Conservation (phyloP, 345 rosid species). For the Bruguiera parviflora region DNA sequence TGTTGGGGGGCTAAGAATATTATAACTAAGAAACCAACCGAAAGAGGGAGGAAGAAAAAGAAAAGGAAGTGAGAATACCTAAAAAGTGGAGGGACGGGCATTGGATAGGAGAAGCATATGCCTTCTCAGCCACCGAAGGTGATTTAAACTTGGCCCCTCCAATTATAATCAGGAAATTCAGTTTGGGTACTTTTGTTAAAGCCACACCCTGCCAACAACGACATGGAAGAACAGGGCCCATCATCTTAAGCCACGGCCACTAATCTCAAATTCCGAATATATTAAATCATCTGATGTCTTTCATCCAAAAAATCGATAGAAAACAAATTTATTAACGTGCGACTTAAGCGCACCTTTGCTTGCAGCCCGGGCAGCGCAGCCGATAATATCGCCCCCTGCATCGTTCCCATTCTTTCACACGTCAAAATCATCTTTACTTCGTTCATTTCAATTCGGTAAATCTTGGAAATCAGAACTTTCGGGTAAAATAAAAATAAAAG, state of each 20-base stretch:
- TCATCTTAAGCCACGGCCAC: background rate
- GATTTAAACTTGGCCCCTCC: constrained; percentile 71
- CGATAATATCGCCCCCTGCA: constrained; percentile 75
- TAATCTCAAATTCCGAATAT: too few relatives aligned
- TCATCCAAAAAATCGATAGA: background rate
- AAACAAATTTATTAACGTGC: too few relatives aligned
- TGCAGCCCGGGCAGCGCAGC: constrained; percentile 72
- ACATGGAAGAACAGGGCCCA: background rate
- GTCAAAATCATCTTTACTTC: background rate
- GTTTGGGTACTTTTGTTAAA: constrained; percentile 61
- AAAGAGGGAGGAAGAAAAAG: background rate
- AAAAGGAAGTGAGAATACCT: constrained; percentile 34
- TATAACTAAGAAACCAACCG: background rate
- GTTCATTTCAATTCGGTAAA: too few relatives aligned
- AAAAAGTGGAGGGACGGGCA: constrained; percentile 72
- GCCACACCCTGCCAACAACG: constrained; percentile 54
- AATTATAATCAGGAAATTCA: constrained; percentile 59
- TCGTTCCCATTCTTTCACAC: background rate
- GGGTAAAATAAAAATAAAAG: background rate
- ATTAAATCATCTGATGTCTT: background rate
- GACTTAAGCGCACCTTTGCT: constrained; percentile 42
- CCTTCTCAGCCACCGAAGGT: constrained; percentile 46
- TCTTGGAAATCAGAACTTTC: too few relatives aligned
- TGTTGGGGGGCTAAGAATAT: too few relatives aligned
- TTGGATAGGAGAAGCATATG: constrained; percentile 55